phyloP scores from a whole-genome alignment of 495 filamentous ascomycete species.

The Astrocystis sublimbata region DNA sequence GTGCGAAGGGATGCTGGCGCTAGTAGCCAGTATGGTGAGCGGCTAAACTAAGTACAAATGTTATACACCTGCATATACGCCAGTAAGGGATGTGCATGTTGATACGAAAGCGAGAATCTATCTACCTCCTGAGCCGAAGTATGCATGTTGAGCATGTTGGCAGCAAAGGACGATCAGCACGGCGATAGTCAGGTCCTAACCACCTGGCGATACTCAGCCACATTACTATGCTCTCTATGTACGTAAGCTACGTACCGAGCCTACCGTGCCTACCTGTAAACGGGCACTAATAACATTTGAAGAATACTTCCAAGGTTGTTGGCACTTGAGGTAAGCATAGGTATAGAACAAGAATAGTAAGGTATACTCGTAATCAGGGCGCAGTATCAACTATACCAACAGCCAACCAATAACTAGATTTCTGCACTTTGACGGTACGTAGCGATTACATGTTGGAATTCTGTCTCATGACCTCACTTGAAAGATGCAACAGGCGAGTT shows the following conservation, averaged over 20 bases:
- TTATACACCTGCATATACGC: not conserved
- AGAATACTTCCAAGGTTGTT: too few relatives aligned
- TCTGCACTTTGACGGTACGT: too few relatives aligned
- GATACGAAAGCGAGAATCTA: not conserved
- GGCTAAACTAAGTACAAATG: not conserved
- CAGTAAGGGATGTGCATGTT: not conserved
- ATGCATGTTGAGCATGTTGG: not conserved
- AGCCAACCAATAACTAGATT: too few relatives aligned
- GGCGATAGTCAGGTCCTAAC: not conserved
- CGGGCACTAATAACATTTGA: not conserved
- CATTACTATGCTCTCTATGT: not conserved
- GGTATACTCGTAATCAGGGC: not conserved
- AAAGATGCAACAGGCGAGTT: too few relatives aligned
- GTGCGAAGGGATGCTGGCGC: not conserved
- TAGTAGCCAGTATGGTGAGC: not conserved
- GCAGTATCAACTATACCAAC: not conserved
- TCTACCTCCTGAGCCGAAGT: not conserved
- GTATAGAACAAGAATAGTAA: not conserved
- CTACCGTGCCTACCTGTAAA: too few relatives aligned
- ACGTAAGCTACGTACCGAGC: conserved; percentile 3
- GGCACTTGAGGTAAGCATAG: not conserved
- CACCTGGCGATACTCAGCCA: not conserved
- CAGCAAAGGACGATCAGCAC: too few relatives aligned
- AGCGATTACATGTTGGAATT: too few relatives aligned
- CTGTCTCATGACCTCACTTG: too few relatives aligned